These are phyloP conservation scores for Tuber borchii DNA, from an alignment of 495 filamentous ascomycete genomes.

Conservation along the genomic window DNA sequence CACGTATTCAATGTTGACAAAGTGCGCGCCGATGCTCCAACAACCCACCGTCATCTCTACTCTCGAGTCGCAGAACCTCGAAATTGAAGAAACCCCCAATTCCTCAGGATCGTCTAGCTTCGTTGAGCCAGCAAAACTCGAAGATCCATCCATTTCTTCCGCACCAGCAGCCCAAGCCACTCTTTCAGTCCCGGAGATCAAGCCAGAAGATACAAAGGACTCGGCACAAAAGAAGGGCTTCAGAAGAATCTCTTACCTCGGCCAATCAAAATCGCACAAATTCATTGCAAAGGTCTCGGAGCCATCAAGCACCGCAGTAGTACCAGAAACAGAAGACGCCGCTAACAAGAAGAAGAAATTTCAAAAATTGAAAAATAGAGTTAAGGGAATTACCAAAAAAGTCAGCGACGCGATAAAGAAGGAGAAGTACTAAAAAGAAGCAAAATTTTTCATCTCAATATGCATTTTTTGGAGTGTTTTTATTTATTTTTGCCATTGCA, in stretches of 20 bases:
- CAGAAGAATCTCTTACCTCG: constrained; percentile 1
- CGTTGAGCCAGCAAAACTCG: not conserved
- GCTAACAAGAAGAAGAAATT: constrained; percentile 32
- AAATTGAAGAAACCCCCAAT: not conserved
- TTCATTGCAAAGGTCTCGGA: not conserved
- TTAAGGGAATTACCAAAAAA: constrained; percentile 34
- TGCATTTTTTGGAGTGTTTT: constrained; percentile 19
- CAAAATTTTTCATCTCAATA: constrained; percentile 10
- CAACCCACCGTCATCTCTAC: not conserved
- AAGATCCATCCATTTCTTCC: constrained; percentile 5
- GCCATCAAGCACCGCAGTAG: not conserved
- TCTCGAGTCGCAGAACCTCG: not conserved
- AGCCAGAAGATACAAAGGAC: not conserved
- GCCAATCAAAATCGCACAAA: not conserved
- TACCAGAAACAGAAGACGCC: constrained; percentile 8
- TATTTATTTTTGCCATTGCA: constrained; percentile 17
- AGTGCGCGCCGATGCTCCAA: not conserved
- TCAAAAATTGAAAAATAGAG: constrained; percentile 31
- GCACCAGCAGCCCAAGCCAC: not conserved
- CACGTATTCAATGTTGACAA: not conserved
- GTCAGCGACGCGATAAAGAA: constrained; percentile 30
- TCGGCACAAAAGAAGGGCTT: not conserved
- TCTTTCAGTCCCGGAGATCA: not conserved
- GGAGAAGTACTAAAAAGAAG: constrained; percentile 9
- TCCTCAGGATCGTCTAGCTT: not conserved